These are phyloP conservation scores for Persicaria maculosa DNA, from an alignment of 148 eudicot species.

Conservation along the genomic window DNA sequence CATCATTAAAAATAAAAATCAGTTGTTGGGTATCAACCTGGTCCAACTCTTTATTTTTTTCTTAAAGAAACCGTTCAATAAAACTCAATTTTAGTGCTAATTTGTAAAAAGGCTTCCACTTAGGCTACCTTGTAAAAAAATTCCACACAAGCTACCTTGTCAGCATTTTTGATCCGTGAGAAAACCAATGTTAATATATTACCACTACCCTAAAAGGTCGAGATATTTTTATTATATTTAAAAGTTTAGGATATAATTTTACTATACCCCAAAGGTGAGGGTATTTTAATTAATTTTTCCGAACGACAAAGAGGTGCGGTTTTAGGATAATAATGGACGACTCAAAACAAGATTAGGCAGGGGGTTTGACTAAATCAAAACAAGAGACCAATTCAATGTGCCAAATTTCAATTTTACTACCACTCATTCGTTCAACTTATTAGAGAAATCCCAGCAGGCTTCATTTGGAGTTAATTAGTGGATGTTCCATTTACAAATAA, in stretches of 20 bases:
- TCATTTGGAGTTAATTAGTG: neutral
- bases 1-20: too few relatives aligned
- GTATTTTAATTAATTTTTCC: neutral
- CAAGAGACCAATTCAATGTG: conserved; percentile 2
- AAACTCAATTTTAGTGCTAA: too few relatives aligned
- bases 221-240: too few relatives aligned
- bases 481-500: neutral
- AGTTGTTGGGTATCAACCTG: too few relatives aligned
- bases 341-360: neutral
- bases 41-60: too few relatives aligned
- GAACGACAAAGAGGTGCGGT: neutral
- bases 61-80: too few relatives aligned
- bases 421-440: neutral
- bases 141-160: too few relatives aligned
- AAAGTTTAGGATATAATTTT: neutral
- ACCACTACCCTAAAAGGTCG: too few relatives aligned
- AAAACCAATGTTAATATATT: too few relatives aligned
- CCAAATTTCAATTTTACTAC: conserved; percentile 4
- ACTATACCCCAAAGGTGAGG: neutral
- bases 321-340: neutral
- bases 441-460: neutral
- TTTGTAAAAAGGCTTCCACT: too few relatives aligned
- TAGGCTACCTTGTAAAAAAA: too few relatives aligned
- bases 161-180: too few relatives aligned
- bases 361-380: neutral